A percentile compares a stretch with the other conserved stretches of the same genome.
phyloP scores from a whole-genome alignment of 306 rosid species.

The Trifolium dubium region DNA sequence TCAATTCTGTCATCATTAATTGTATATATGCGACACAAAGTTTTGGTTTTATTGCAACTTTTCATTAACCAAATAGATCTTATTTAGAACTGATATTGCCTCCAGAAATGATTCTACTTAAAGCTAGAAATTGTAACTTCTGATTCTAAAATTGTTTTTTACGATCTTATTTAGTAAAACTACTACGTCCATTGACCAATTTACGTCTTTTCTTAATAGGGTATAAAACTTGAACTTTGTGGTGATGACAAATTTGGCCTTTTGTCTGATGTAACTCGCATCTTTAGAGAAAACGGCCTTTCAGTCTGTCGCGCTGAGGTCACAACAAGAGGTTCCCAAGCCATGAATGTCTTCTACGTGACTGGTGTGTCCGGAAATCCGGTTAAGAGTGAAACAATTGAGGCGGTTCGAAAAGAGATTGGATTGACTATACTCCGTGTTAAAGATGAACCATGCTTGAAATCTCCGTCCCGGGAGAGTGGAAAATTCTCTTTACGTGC shows the following conservation, averaged over 20 bases:
- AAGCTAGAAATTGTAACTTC: no score
- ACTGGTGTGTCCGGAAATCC: conserved; percentile 75
- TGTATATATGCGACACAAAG: not conserved
- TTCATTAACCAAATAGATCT: not conserved
- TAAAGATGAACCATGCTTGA: conserved; percentile 57
- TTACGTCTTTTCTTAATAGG: conserved; percentile 46
- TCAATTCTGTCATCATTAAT: not conserved
- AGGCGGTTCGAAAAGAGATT: conserved; percentile 85
- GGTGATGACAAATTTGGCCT: conserved; percentile 89
- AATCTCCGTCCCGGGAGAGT: conserved; percentile 62
- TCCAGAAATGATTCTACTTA: no score
- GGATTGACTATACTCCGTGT: conserved; percentile 72
- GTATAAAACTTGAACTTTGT: conserved; percentile 84
- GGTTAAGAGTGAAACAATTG: conserved; percentile 86
- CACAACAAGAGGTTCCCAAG: conserved; percentile 77
- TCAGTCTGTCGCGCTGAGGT: conserved; percentile 93
- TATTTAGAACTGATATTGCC: no score
- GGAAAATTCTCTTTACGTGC: conserved; percentile 68
- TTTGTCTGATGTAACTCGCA: conserved; percentile 91
- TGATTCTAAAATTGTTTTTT: no score
- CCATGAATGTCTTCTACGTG: conserved; percentile 83
- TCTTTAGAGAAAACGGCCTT: conserved; percentile 93
- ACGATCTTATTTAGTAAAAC: not conserved
- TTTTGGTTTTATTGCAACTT: not conserved
- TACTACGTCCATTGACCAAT: not conserved